Percentiles rank a stretch among this genome's conserved stretches.
Evolutionary conservation across 805 yeast genomes (phyloP).

Genomic region (Tetrapisispora pingtungensis): DNA sequence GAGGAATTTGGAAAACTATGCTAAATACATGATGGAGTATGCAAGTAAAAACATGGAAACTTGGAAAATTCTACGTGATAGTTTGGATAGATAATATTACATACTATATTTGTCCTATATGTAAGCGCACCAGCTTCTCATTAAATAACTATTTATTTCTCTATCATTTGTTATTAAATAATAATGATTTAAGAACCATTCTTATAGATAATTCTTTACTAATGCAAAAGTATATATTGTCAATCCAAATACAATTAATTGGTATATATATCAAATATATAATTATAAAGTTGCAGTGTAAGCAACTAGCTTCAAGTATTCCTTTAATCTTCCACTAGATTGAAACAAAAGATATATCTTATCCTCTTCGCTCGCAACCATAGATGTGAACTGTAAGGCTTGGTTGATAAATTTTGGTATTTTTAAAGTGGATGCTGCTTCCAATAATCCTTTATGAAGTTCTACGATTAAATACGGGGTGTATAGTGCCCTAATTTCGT

Average conservation of each 20-base stretch:
- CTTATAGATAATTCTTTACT: too few species aligned
- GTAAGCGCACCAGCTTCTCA: too few species aligned
- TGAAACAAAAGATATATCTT: constrained; percentile 54
- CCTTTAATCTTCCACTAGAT: constrained; percentile 44
- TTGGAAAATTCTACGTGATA: constrained; percentile 21
- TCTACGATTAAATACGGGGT: constrained; percentile 66
- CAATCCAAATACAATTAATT: too few species aligned
- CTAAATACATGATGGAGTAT: constrained; percentile 22
- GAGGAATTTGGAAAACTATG: constrained; percentile 17
- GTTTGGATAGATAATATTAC: background rate
- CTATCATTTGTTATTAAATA: too few species aligned
- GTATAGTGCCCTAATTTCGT: constrained; percentile 54
- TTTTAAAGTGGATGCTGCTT: constrained; percentile 30
- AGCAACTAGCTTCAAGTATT: constrained; percentile 44
- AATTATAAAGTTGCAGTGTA: constrained; percentile 39
- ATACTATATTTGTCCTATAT: too few species aligned
- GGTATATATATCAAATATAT: background rate
- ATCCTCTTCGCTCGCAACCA: constrained; percentile 58
- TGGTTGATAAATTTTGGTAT: constrained; percentile 39
- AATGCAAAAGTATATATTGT: background rate
- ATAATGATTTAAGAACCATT: too few species aligned
- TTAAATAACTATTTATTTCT: too few species aligned
- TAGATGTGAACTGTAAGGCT: constrained; percentile 50
- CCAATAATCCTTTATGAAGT: constrained; percentile 45
- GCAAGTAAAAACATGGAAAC: constrained; percentile 22